Conservation (phyloP, 495 filamentous ascomycete genomes). For the Platismatia glauca region DNA sequence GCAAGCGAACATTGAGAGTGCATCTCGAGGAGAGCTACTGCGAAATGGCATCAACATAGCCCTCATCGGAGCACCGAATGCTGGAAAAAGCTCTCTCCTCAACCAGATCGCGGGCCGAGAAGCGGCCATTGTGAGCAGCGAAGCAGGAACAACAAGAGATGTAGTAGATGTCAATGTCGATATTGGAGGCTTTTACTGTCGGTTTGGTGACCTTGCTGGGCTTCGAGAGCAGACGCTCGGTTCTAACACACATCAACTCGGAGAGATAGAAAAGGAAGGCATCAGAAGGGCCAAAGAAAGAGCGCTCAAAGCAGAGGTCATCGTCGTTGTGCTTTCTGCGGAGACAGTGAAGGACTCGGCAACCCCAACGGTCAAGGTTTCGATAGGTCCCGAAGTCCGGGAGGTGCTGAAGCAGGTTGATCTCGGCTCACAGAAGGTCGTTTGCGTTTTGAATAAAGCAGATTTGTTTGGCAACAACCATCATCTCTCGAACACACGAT, state of each 20-base stretch:
- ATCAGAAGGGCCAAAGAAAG: constrained; percentile 78
- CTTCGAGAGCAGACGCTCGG: constrained; percentile 36
- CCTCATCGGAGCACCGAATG: constrained; percentile 85
- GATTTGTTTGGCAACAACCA: constrained; percentile 21
- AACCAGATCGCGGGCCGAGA: constrained; percentile 88
- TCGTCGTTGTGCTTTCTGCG: constrained; percentile 69
- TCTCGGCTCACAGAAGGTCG: constrained; percentile 38
- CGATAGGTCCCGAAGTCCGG: constrained; percentile 23
- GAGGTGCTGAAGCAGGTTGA: constrained; percentile 15
- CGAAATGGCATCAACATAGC: constrained; percentile 79
- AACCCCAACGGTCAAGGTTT: constrained; percentile 30
- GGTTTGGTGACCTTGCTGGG: constrained; percentile 87
- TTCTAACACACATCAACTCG: constrained; percentile 34
- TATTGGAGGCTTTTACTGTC: constrained; percentile 78
- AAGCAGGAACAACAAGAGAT: constrained; percentile 89
- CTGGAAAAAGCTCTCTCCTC: constrained; percentile 87
- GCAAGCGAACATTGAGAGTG: constrained; percentile 59
- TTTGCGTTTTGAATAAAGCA: constrained; percentile 47
- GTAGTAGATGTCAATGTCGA: constrained; percentile 89
- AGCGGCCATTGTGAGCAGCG: constrained; percentile 85
- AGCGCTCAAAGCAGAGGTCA: constrained; percentile 74
- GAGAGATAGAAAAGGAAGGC: constrained; percentile 78
- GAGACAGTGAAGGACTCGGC: constrained; percentile 33
- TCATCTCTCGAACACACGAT: constrained; percentile 4
- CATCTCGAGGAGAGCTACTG: constrained; percentile 74